Base-by-base conservation (phyloP, 371 early-diverging fungal genomes). In the Saksenaea vasiformis region DNA sequence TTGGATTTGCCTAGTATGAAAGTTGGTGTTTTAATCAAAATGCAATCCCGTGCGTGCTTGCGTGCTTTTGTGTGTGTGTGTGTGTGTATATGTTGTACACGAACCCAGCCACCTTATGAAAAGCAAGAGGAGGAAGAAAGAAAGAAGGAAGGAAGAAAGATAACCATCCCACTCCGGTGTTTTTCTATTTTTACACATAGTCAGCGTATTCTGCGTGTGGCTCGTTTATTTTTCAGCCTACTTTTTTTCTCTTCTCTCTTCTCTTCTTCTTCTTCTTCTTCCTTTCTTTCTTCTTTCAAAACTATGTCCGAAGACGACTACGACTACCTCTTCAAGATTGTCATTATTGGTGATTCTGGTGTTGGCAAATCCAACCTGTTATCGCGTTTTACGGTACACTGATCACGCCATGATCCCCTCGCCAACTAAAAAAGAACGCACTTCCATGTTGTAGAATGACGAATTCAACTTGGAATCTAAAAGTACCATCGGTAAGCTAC, bases 321-420 rank as follows among this genome's bases (percentile, higher is more conserved):
- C 64, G 79, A 80, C 59, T 84, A 76, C 44, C 66, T 84, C 26
- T 78, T 77, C 69, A 84, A 84, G 66, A 67, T 79, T 67, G 78
- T 82, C 0, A 56, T 79, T 38, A 80, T 79, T 63, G 76, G 76
- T 57, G 81, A 83, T 53, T 77, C 96, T 1, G 96, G 98, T 51
- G 98, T 97, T 63, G 98, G 98, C 53, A 99, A 99, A 76, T 96
- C 98, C 62, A 98, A 97, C 79, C 86, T 99, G 31, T 88, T 99
- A 47, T 87, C 93, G 63, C 88, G 95, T 36, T 96, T 98, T 80
- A 95, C 97, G 26, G 73, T 72, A 77, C 47, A 66, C 11, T n/a
- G 39, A 39, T 22, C 51, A n/a, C 1, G 65, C 44, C 43, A 24
- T 22, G 34, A 47, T 10, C 13, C 26, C 38, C 44, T 17, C 14